Percentiles rank a stretch among this genome's conserved stretches.
phyloP scores from a whole-genome alignment of 805 yeast species.

The Monosporozyma servazzii region DNA sequence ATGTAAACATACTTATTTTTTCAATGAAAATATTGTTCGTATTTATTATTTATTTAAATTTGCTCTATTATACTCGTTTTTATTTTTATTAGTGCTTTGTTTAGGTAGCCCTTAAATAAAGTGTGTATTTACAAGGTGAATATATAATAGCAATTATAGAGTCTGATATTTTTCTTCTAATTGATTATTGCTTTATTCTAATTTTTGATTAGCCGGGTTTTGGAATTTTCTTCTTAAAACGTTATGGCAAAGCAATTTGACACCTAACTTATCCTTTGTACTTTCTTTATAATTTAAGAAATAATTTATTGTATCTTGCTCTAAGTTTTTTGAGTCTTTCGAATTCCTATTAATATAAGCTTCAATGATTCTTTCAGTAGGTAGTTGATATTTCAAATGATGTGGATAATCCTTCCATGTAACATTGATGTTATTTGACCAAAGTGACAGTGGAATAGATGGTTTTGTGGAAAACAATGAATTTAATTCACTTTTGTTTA shows the following conservation, averaged over 20 bases:
- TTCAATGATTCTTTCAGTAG: conserved; percentile 57
- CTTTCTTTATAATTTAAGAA: conserved; percentile 32
- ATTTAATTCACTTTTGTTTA: conserved; percentile 12
- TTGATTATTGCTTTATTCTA: background rate
- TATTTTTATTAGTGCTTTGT: background rate
- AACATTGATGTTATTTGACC: conserved; percentile 23
- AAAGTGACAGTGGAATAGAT: conserved; percentile 26
- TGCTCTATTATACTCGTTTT: background rate
- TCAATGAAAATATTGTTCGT: background rate
- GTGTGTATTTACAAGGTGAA: background rate
- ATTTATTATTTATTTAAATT: background rate
- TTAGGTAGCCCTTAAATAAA: background rate
- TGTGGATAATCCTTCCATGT: conserved; percentile 38
- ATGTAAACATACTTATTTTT: background rate
- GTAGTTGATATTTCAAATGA: conserved; percentile 55
- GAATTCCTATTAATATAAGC: conserved; percentile 50
- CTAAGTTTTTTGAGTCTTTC: background rate
- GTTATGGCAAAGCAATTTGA: conserved; percentile 13
- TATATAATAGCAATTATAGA: background rate
- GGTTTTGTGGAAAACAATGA: conserved; percentile 27
- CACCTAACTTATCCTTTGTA: conserved; percentile 22
- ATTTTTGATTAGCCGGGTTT: background rate
- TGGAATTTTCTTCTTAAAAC: conserved; percentile 9
- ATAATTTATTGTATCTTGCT: conserved; percentile 49
- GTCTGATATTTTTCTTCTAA: background rate